phyloP scores from a whole-genome alignment of 169 alveolate species.

The Plasmodium reichenowi region DNA sequence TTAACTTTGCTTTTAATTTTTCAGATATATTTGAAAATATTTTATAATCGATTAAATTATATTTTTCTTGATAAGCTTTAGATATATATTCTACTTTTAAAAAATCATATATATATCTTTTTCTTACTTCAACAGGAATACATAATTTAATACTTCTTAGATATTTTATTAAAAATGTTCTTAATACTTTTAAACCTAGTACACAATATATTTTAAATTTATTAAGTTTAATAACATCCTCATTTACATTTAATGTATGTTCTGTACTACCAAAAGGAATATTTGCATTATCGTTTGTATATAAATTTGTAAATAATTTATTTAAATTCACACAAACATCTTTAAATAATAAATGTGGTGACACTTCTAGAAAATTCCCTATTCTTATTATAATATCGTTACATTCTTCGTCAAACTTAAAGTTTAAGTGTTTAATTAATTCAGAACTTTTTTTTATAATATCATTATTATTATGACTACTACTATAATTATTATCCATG shows the following conservation, averaged over 20 bases:
- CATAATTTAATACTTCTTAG: constrained; percentile 59
- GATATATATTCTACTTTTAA: constrained; percentile 75
- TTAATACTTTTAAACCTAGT: constrained; percentile 42
- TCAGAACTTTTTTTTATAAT: constrained; percentile 23
- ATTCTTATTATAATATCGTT: constrained; percentile 52
- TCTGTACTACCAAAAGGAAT: constrained; percentile 55
- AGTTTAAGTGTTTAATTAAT: constrained; percentile 28
- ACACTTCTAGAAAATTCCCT: constrained; percentile 67
- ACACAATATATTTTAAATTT: constrained; percentile 72
- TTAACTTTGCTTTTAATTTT: constrained; percentile 77
- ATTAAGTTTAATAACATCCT: constrained; percentile 44
- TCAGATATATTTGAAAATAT: constrained; percentile 65
- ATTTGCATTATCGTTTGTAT: constrained; percentile 56
- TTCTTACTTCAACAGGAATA: constrained; percentile 83
- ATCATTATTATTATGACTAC: neutral
- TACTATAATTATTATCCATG: no score
- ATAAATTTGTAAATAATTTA: constrained; percentile 51
- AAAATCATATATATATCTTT: constrained; percentile 78
- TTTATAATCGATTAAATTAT: constrained; percentile 55
- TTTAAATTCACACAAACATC: constrained; percentile 67
- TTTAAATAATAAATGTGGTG: constrained; percentile 63
- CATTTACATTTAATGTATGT: constrained; percentile 46
- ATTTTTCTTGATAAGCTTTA: constrained; percentile 66
- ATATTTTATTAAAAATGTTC: constrained; percentile 54
- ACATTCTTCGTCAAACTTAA: constrained; percentile 61